These are phyloP conservation scores for Trichoderma sp. DNA, from an alignment of 2,329 filamentous ascomycete species.

Conservation along the genomic window DNA sequence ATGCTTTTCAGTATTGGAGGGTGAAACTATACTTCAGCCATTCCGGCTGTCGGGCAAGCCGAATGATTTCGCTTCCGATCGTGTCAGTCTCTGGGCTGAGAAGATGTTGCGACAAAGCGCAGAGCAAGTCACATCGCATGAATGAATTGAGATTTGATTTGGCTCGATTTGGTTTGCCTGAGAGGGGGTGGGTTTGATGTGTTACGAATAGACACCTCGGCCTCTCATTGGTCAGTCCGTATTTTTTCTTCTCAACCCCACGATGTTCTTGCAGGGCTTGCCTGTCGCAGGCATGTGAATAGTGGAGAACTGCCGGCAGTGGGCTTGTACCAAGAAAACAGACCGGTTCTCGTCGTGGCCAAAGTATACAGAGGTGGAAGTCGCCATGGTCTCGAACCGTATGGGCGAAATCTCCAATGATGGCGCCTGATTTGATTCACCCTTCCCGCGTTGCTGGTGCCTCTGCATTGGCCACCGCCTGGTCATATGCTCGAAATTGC, in stretches of 20 bases:
- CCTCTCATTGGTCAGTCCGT: conserved; percentile 12
- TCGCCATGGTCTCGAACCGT: background rate
- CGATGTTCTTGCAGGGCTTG: conserved; percentile 6
- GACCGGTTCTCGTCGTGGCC: background rate
- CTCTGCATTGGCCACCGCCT: background rate
- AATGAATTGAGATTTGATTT: background rate
- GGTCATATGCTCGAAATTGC: background rate
- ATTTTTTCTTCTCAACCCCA: conserved; percentile 7
- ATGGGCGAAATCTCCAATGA: background rate
- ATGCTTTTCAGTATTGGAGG: background rate
- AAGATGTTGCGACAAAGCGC: background rate
- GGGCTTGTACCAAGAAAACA: background rate
- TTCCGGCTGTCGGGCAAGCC: background rate
- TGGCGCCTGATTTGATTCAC: background rate
- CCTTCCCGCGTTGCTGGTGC: background rate
- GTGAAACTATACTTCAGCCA: background rate
- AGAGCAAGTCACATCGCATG: conserved; percentile 6
- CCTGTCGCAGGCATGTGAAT: conserved; percentile 1
- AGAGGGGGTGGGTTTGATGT: background rate
- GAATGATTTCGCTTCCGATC: background rate
- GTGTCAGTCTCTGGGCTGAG: background rate
- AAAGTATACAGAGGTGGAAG: background rate
- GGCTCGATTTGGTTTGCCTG: background rate
- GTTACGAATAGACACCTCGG: background rate
- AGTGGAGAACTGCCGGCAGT: conserved; percentile 1